phyloP scores from a whole-genome alignment of 371 early-diverging fungal genomes.

The Mucor lusitanicus region DNA sequence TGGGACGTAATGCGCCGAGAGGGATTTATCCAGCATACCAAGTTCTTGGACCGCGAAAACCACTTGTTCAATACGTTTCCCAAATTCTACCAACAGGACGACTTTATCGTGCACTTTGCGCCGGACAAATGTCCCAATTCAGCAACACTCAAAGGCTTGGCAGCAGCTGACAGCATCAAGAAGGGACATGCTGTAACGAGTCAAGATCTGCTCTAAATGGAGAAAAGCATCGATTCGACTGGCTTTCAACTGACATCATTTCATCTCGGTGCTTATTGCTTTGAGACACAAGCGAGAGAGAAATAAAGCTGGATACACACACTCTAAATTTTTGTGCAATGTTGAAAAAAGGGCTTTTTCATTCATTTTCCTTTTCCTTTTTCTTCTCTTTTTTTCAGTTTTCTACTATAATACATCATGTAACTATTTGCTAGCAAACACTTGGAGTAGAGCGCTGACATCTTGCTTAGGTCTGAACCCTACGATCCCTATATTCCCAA shows the following conservation, averaged over 20 bases:
- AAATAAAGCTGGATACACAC: background rate
- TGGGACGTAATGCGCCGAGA: slow-evolving; percentile 51
- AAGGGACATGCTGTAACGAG: slow-evolving; percentile 19
- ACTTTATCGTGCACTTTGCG: slow-evolving; percentile 60
- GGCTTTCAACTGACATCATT: background rate
- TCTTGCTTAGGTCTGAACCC: slow-evolving; percentile 32
- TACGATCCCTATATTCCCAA: slow-evolving; percentile 47
- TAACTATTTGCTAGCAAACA: background rate
- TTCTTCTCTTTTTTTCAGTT: background rate
- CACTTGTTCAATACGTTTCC: slow-evolving; percentile 60
- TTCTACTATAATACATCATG: slow-evolving; percentile 8
- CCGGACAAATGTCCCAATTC: slow-evolving; percentile 56
- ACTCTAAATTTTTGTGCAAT: slow-evolving; percentile 3
- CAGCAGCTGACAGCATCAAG: slow-evolving; percentile 24
- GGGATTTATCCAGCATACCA: slow-evolving; percentile 10
- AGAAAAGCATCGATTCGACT: background rate
- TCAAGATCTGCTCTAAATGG: slow-evolving; percentile 4
- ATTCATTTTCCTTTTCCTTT: background rate
- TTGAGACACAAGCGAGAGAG: background rate
- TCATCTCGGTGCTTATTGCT: background rate
- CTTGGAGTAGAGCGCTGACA: background rate
- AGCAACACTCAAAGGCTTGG: slow-evolving; percentile 45
- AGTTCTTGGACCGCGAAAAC: slow-evolving; percentile 44
- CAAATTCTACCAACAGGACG: slow-evolving; percentile 34
- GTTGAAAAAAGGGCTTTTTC: slow-evolving; percentile 1